Percentiles rank a stretch among this genome's conserved stretches.
Conservation (phyloP, 208 protist species). For the Wallacemonas collosoma region DNA sequence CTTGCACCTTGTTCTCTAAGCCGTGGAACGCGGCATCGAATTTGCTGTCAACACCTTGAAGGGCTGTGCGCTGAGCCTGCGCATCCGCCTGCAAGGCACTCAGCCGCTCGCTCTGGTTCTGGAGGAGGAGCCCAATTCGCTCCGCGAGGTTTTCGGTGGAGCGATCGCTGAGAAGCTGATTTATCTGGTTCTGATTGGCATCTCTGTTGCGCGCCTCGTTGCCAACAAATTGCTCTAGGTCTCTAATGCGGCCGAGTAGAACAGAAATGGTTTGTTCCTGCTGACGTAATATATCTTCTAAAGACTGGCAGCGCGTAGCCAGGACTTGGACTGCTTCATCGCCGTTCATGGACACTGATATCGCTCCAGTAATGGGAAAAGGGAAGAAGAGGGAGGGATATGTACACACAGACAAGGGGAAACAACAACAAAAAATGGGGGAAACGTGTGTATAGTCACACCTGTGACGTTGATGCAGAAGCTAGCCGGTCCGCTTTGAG, state of each 20-base stretch:
- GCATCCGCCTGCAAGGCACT: conserved; percentile 56
- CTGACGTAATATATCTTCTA: conserved; percentile 81
- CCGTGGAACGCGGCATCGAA: conserved; percentile 42
- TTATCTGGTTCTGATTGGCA: conserved; percentile 51
- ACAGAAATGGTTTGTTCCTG: conserved; percentile 64
- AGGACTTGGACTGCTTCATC: conserved; percentile 47
- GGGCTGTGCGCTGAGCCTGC: conserved; percentile 40
- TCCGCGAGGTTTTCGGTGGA: conserved; percentile 16
- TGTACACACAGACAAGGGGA: neutral
- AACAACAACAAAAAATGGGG: conserved; percentile 1
- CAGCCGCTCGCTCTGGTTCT: conserved; percentile 53
- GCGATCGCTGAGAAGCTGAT: conserved; percentile 33
- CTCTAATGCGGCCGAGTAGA: conserved; percentile 71
- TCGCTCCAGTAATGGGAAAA: too few species aligned
- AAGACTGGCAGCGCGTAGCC: conserved; percentile 61
- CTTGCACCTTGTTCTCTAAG: conserved; percentile 68
- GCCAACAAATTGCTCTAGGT: conserved; percentile 74
- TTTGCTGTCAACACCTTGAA: conserved; percentile 58
- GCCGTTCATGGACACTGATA: neutral
- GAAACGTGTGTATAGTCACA: too few species aligned
- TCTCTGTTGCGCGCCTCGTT: conserved; percentile 51
- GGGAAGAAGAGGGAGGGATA: too few species aligned
- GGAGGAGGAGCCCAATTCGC: conserved; percentile 22
- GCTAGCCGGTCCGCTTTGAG: too few species aligned
- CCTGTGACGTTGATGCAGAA: too few species aligned